Evolutionary conservation across 257 asterid genomes (phyloP).

Genomic region (Solanum phureja): DNA sequence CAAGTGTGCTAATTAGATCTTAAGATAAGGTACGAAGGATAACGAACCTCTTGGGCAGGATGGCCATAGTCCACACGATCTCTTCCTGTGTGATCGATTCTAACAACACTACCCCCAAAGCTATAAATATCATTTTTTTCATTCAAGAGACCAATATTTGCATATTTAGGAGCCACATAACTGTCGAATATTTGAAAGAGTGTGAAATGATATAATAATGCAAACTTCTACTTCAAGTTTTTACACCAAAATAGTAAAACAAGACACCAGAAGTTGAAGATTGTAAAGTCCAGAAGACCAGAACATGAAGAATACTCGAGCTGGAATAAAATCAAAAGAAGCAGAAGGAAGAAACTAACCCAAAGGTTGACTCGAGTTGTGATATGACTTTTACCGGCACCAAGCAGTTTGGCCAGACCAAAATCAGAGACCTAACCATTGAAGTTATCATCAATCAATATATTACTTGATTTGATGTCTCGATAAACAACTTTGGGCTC

Average conservation of each 20-base stretch:
- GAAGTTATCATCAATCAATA: slow-evolving; percentile 79
- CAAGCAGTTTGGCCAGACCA: slow-evolving; percentile 75
- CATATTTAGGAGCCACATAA: slow-evolving; percentile 97
- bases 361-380: too few relatives aligned
- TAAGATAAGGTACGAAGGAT: neutral
- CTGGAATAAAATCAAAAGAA: too few relatives aligned
- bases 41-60: slow-evolving; percentile 76
- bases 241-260: slow-evolving; percentile 10
- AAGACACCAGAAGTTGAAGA: too few relatives aligned
- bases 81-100: slow-evolving; percentile 84
- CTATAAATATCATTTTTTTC: slow-evolving; percentile 91
- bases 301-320: too few relatives aligned
- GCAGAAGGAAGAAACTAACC: too few relatives aligned
- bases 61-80: slow-evolving; percentile 96
- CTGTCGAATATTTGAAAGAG: slow-evolving; percentile 20
- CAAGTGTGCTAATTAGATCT: neutral
- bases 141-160: slow-evolving; percentile 81
- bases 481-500: slow-evolving; percentile 95
- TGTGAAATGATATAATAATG: neutral
- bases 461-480: slow-evolving; percentile 88
- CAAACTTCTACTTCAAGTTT: neutral
- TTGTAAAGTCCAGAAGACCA: too few relatives aligned
- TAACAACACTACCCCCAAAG: slow-evolving; percentile 50
- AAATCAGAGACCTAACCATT: slow-evolving; percentile 84
- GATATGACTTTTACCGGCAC: too few relatives aligned